phyloP scores from a whole-genome alignment of 2,329 filamentous ascomycete species.

The Claviceps paspali region DNA sequence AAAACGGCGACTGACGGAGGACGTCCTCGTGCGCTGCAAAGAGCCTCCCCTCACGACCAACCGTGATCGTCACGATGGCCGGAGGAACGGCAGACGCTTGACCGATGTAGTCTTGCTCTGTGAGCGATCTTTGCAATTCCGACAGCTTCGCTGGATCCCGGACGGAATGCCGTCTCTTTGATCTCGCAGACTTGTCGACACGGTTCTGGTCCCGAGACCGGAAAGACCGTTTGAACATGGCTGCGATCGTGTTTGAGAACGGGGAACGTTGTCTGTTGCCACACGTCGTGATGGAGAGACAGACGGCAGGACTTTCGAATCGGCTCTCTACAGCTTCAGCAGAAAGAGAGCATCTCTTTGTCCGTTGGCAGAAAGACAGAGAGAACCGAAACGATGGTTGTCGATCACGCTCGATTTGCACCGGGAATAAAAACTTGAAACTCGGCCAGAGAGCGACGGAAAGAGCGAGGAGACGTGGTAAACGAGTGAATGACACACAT shows the following conservation, averaged over 20 bases:
- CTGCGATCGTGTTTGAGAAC: slow-evolving; percentile 17
- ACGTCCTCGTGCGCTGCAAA: slow-evolving; percentile 95
- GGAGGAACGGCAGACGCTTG: slow-evolving; percentile 25
- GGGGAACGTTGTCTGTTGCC: no score
- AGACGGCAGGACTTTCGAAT: no score
- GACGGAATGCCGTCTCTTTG: slow-evolving; percentile 43
- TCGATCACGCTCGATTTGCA: background rate
- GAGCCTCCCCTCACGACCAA: slow-evolving; percentile 71
- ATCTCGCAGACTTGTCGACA: slow-evolving; percentile 75
- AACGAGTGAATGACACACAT: slow-evolving; percentile 24
- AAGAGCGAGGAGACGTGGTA: slow-evolving; percentile 27
- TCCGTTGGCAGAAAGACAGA: no score
- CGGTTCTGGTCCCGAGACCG: slow-evolving; percentile 56
- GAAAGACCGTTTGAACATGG: slow-evolving; percentile 91
- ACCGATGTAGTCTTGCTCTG: slow-evolving; percentile 31
- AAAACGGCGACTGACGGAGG: slow-evolving; percentile 72
- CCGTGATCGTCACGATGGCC: slow-evolving; percentile 74
- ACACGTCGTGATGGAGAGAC: no score
- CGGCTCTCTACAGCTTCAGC: no score
- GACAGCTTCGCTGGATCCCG: slow-evolving; percentile 66
- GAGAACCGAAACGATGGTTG: slow-evolving; percentile 4
- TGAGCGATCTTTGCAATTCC: slow-evolving; percentile 76
- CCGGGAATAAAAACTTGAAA: background rate
- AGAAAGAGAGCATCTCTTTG: slow-evolving; percentile 9
- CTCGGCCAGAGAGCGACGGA: slow-evolving; percentile 35